Evolutionary conservation across 345 rosid genomes (phyloP).

Genomic region (Bruguiera parviflora): DNA sequence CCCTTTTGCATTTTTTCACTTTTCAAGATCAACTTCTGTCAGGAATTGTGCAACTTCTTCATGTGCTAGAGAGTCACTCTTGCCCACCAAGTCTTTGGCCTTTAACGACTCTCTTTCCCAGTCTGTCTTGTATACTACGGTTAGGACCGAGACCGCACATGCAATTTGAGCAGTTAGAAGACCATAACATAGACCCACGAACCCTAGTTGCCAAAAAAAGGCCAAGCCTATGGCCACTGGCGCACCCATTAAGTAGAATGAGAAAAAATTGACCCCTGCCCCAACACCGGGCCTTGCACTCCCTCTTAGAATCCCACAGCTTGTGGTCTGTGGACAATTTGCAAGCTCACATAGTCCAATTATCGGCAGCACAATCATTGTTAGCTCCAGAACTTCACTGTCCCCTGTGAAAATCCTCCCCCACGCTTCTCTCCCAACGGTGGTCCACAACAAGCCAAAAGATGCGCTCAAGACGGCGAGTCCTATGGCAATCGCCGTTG

Average conservation of each 20-base stretch:
- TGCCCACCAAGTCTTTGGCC: constrained; percentile 66
- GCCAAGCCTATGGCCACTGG: constrained; percentile 48
- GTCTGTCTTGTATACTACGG: constrained; percentile 63
- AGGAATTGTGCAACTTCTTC: constrained; percentile 29
- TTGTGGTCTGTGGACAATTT: constrained; percentile 36
- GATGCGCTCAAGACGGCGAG: constrained; percentile 44
- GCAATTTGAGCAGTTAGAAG: constrained; percentile 76
- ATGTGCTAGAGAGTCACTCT: constrained; percentile 16
- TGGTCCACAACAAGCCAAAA: constrained; percentile 61
- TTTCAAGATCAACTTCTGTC: constrained; percentile 12
- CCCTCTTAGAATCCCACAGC: constrained; percentile 37
- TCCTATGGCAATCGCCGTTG: constrained; percentile 51
- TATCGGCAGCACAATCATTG: constrained; percentile 28
- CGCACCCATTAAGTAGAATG: constrained; percentile 40
- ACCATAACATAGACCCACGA: constrained; percentile 87
- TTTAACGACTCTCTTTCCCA: constrained; percentile 74
- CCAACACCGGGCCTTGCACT: constrained; percentile 41
- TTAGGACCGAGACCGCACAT: constrained; percentile 60
- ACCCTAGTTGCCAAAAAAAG: constrained; percentile 60
- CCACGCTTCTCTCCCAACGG: constrained; percentile 69
- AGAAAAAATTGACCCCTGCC: constrained; percentile 36
- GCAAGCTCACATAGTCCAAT: constrained; percentile 35
- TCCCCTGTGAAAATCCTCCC: constrained; percentile 61
- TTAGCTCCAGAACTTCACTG: constrained; percentile 31
- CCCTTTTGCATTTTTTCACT: background rate